Evolutionary conservation across 139 green algal species (phyloP).

Genomic region (Raphidocelis subcapitata): DNA sequence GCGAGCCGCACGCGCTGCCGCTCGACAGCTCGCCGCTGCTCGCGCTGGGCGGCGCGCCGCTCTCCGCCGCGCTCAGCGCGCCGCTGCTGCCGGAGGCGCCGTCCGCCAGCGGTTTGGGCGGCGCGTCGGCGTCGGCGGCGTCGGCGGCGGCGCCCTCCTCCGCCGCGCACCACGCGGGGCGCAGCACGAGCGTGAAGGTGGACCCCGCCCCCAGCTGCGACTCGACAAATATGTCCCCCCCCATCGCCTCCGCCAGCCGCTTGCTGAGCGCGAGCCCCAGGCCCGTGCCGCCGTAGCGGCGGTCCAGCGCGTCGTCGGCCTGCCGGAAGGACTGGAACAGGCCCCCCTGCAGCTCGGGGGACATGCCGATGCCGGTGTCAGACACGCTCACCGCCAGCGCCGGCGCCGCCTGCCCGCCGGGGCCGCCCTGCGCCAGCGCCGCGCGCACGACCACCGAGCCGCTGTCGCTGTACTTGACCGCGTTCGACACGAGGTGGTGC

Average conservation of each 20-base stretch:
- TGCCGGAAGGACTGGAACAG: slow-evolving; percentile 27
- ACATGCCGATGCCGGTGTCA: slow-evolving; percentile 52
- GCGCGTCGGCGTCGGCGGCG: no score
- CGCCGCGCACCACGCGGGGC: background rate
- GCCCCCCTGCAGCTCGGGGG: background rate
- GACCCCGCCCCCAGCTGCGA: background rate
- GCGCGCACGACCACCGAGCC: slow-evolving; percentile 53
- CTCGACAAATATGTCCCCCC: background rate
- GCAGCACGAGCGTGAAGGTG: background rate
- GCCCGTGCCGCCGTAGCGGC: slow-evolving; percentile 43
- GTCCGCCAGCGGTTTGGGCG: no score
- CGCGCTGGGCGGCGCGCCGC: no score
- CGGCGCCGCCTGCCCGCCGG: background rate
- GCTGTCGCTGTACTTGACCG: slow-evolving; percentile 75
- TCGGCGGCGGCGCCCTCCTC: no score
- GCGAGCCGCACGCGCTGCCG: no score
- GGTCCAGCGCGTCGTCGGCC: slow-evolving; percentile 11
- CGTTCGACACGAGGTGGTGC: slow-evolving; percentile 66
- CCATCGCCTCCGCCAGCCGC: slow-evolving; percentile 39
- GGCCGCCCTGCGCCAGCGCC: no score
- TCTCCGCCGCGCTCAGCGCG: no score
- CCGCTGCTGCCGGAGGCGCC: no score
- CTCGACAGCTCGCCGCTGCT: no score
- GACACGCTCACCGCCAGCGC: slow-evolving; percentile 19
- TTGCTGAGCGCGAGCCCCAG: slow-evolving; percentile 64